These are phyloP conservation scores for Gomphus bonarii DNA, from an alignment of 1,284 basidiomycete genomes.

Conservation along the genomic window DNA sequence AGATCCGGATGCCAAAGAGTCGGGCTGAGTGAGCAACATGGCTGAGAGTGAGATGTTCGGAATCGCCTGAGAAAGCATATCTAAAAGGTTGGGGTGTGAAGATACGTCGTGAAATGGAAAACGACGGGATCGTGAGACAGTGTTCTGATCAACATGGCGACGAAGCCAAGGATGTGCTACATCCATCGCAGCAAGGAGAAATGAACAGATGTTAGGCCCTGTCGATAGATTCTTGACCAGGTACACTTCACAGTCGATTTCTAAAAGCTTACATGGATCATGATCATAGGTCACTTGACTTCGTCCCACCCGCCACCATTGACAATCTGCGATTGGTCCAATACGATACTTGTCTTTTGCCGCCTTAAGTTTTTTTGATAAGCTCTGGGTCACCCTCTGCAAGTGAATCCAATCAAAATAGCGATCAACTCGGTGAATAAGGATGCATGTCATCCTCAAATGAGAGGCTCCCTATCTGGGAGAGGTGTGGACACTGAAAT, in stretches of 20 bases:
- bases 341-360: background rate
- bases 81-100: background rate
- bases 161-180: background rate
- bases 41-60: slow-evolving; percentile 1
- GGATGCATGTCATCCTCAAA: slow-evolving; percentile 24
- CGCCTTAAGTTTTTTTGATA: background rate
- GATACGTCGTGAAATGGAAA: background rate
- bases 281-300: slow-evolving; percentile 16
- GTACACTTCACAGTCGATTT: background rate
- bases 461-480: slow-evolving; percentile 27
- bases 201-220: background rate
- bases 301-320: background rate
- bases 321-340: background rate
- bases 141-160: background rate
- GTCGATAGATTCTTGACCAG: background rate
- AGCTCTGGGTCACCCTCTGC: background rate
- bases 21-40: slow-evolving; percentile 1
- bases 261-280: slow-evolving; percentile 18
- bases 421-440: slow-evolving; percentile 14
- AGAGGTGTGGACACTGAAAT: slow-evolving; percentile 18
- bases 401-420: slow-evolving; percentile 13
- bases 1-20: slow-evolving; percentile 10
- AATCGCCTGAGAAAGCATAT: background rate
- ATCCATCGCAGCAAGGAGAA: background rate
- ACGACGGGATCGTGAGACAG: no score